Evolutionary conservation across 208 protist species (phyloP), one percentile per base, ranked within the genome.

Genomic region (Porcisia hertigi): DNA sequence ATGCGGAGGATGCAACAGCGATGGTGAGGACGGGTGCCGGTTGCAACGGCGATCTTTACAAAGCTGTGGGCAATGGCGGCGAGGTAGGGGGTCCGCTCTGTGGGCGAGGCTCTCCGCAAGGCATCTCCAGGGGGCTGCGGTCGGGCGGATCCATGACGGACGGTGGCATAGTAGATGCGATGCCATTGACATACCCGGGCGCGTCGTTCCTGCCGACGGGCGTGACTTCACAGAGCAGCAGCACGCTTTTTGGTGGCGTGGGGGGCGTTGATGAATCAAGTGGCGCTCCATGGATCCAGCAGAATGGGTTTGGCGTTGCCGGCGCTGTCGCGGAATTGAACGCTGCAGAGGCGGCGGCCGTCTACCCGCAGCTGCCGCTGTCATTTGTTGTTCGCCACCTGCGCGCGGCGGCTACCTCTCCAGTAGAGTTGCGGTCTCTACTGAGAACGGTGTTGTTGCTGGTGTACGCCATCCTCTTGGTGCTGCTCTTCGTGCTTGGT

Each of bases 311-410:
- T 34, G 16, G 54, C 54, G 4, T 4, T 16, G 54, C 54, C 5
- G 23, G 66, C 49, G 18, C 53, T 11, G 54, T 71, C 20, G 52
- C 43, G 39, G 69, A 81, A 23, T 49, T 86, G 23, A 76, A 58
- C 45, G 67, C 72, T 0, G 65, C 20, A 4, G 86, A 90, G 62
- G 73, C 81, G 7, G 86, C 82, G 1, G 49, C 74, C 14, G 47
- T 63, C 9, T 87, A 90, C 78, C 43, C 77, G 55, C 81, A 81
- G 80, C 69, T 90, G 54, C 86, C 86, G n/a, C 58, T 88, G 45
- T 57, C 52, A 53, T 90, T 87, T 52, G 69, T 88, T 23, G 25
- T 82, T 0, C 45, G 34, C 2, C 71, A 78, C 45, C 76, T 87
- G 30, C 76, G 74, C 45, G 25, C 57, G 54, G 74, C 74, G n/a